phyloP scores from a whole-genome alignment of 2,329 filamentous ascomycete genomes.

The Calonectria pauciramosa region DNA sequence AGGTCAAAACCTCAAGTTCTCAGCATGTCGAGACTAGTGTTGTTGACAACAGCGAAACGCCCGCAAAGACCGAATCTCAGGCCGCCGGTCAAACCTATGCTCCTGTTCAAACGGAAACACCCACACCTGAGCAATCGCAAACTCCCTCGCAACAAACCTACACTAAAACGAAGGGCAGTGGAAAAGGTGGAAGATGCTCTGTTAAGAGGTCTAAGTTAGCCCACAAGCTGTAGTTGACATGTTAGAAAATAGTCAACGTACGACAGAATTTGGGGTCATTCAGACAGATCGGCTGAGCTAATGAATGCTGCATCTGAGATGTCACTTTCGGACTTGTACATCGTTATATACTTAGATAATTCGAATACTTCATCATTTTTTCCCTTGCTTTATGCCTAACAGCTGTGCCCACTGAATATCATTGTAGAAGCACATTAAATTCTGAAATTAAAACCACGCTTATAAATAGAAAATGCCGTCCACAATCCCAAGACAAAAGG shows the following conservation, averaged over 20 bases:
- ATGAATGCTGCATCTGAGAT: constrained; percentile 30
- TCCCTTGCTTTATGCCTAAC: neutral
- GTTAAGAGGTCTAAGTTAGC: constrained; percentile 1
- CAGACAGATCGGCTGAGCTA: constrained; percentile 24
- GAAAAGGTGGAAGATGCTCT: constrained; percentile 32
- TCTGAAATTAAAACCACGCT: constrained; percentile 1
- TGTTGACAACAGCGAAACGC: neutral
- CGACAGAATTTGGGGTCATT: neutral
- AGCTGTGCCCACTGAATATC: neutral
- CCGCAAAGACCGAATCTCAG: neutral
- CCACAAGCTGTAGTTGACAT: constrained; percentile 11
- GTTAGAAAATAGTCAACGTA: neutral
- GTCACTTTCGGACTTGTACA: constrained; percentile 36
- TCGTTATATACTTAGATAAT: constrained; percentile 27
- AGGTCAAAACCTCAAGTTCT: neutral
- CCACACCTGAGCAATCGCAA: constrained; percentile 17
- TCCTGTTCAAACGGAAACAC: constrained; percentile 18
- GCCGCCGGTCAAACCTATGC: neutral
- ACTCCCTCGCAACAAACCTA: neutral
- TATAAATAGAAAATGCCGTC: neutral
- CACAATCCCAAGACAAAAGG: constrained; percentile 2
- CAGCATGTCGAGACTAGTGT: neutral
- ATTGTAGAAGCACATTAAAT: neutral
- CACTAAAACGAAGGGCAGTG: constrained; percentile 24
- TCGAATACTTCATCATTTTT: constrained; percentile 34